These are phyloP conservation scores for Trichoderma oligosporum DNA, from an alignment of 2,329 filamentous ascomycete species.

Conservation along the genomic window DNA sequence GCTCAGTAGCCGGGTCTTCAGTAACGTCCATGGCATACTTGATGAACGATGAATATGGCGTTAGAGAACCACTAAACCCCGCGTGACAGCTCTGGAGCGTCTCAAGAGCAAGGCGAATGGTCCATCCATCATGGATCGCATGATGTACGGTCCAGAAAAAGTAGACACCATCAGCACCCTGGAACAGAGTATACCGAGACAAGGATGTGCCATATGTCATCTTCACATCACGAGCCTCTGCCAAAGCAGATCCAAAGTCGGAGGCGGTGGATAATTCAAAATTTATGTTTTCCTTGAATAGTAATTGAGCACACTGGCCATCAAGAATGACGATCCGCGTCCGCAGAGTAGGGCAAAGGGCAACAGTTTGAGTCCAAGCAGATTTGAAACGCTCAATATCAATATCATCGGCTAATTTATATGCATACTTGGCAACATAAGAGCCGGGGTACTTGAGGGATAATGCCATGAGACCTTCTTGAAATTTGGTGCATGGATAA, in stretches of 20 bases:
- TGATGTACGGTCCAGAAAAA: conserved; percentile 29
- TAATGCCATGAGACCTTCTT: conserved; percentile 38
- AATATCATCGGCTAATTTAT: conserved; percentile 27
- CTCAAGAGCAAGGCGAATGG: conserved; percentile 22
- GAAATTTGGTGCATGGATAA: conserved; percentile 38
- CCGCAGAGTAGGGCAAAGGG: conserved; percentile 6
- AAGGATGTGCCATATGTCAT: conserved; percentile 8
- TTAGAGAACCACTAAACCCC: not conserved
- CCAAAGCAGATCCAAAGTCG: not conserved
- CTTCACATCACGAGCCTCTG: not conserved
- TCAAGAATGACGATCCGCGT: conserved; percentile 17
- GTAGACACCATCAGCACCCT: not conserved
- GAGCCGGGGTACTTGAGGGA: conserved; percentile 28
- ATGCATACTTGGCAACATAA: conserved; percentile 26
- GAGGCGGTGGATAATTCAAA: not conserved
- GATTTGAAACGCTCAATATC: conserved; percentile 27
- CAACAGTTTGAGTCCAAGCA: conserved; percentile 25
- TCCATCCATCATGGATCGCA: conserved; percentile 31
- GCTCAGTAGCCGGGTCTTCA: not conserved
- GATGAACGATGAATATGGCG: conserved; percentile 3
- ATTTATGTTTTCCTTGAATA: conserved; percentile 14
- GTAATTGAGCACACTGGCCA: conserved; percentile 12
- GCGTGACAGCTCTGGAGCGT: conserved; percentile 14
- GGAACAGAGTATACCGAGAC: not conserved
- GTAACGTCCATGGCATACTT: conserved; percentile 2